phyloP scores from a whole-genome alignment of 2,329 filamentous ascomycete species.

The Neofusicoccum kwambonambiense region DNA sequence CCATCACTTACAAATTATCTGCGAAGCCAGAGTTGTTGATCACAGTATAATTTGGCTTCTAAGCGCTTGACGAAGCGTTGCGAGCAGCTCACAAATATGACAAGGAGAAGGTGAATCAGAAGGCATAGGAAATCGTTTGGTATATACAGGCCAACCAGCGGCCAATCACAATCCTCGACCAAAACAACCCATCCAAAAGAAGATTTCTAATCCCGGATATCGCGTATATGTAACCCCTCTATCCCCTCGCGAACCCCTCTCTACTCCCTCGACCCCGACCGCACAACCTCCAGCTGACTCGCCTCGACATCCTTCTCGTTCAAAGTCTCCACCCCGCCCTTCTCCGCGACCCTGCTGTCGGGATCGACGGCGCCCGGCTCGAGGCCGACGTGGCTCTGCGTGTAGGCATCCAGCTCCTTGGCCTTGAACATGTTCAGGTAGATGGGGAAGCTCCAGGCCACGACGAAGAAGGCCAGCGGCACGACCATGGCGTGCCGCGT shows the following conservation, averaged over 20 bases:
- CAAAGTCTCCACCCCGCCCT: not conserved
- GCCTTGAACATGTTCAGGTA: slow-evolving; percentile 37
- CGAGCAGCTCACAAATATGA: too few relatives aligned
- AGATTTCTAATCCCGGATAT: too few relatives aligned
- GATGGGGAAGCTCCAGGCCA: slow-evolving; percentile 37
- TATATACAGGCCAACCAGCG: too few relatives aligned
- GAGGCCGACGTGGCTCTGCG: slow-evolving; percentile 31
- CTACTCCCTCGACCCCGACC: not conserved
- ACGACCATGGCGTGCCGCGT: slow-evolving; percentile 37
- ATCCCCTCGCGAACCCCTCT: not conserved
- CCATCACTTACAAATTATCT: too few relatives aligned
- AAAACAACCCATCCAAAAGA: too few relatives aligned
- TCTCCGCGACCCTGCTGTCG: not conserved
- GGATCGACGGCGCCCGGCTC: slow-evolving; percentile 21
- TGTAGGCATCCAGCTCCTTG: slow-evolving; percentile 37
- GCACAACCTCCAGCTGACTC: slow-evolving; percentile 7
- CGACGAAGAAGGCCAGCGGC: slow-evolving; percentile 34
- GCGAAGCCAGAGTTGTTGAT: too few relatives aligned
- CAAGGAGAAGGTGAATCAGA: too few relatives aligned
- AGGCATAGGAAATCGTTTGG: too few relatives aligned
- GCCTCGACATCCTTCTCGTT: slow-evolving; percentile 12
- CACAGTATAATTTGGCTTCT: too few relatives aligned
- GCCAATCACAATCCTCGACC: too few relatives aligned
- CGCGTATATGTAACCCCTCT: too few relatives aligned
- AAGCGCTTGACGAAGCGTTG: too few relatives aligned